phyloP scores from a whole-genome alignment of 2,329 filamentous ascomycete genomes.

The Paecilomyces dactylethromorphus region DNA sequence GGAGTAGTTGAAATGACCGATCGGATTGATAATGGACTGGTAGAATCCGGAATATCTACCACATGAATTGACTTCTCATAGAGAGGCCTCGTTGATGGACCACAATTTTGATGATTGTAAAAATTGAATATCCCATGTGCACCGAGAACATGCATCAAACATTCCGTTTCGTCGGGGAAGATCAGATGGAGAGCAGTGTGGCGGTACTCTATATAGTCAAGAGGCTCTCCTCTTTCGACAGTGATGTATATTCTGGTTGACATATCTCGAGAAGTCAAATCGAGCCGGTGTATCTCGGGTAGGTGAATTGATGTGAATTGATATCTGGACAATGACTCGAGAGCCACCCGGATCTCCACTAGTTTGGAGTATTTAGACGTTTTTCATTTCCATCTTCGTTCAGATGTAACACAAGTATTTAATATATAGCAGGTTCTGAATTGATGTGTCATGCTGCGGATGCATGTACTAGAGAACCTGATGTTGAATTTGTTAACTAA shows the following conservation, averaged over 20 bases:
- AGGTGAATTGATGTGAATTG: neutral
- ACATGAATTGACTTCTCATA: constrained; percentile 13
- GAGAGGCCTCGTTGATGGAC: constrained; percentile 6
- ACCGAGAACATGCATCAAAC: constrained; percentile 18
- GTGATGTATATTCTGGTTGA: constrained; percentile 15
- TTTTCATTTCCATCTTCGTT: neutral
- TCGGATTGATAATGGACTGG: constrained; percentile 11
- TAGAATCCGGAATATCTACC: constrained; percentile 6
- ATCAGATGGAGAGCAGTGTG: constrained; percentile 22
- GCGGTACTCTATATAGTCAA: constrained; percentile 23
- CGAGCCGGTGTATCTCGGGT: neutral
- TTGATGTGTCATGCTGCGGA: too few relatives aligned
- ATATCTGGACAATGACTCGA: neutral
- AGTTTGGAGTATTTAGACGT: neutral
- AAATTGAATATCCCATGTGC: constrained; percentile 21
- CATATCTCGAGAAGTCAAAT: constrained; percentile 7
- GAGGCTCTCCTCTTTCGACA: constrained; percentile 20
- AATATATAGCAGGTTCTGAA: too few relatives aligned
- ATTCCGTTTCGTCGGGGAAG: constrained; percentile 10
- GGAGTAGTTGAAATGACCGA: constrained; percentile 13
- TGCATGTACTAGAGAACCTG: too few relatives aligned
- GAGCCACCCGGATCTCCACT: neutral
- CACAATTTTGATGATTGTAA: neutral
- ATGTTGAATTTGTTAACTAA: neutral
- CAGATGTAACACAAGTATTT: too few relatives aligned